A percentile compares a stretch with the other conserved stretches of the same genome.
Evolutionary conservation across 169 alveolate species (phyloP).

Genomic region (Eimeria sp.): DNA sequence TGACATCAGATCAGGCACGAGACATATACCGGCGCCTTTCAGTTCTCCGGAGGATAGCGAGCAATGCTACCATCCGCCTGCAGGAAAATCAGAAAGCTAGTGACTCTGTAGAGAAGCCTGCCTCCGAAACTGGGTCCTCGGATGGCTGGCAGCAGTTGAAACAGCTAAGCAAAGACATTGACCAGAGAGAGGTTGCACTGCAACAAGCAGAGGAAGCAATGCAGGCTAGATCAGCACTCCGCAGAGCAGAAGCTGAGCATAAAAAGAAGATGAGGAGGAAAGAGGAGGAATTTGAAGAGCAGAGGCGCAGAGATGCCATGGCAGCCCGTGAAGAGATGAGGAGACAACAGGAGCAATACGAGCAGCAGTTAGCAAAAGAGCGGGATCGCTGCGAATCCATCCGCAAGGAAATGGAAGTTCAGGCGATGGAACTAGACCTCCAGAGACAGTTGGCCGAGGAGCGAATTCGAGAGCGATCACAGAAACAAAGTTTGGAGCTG

Average conservation of each 20-base stretch:
- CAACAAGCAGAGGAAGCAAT: conserved; percentile 74
- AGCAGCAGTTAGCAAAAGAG: conserved; percentile 66
- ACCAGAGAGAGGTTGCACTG: conserved; percentile 44
- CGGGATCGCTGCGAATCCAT: conserved; percentile 60
- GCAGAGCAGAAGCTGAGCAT: conserved; percentile 38
- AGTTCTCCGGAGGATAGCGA: conserved; percentile 52
- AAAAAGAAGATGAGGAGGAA: conserved; percentile 39
- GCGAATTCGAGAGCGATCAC: conserved; percentile 13
- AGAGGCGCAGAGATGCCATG: conserved; percentile 30
- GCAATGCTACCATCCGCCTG: conserved; percentile 4
- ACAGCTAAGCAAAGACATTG: conserved; percentile 4
- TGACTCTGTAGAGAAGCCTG: background rate
- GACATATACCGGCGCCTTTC: conserved; percentile 49
- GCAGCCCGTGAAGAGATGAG: conserved; percentile 49
- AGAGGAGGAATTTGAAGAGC: conserved; percentile 73
- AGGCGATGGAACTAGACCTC: conserved; percentile 57
- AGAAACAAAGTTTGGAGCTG: conserved; percentile 25
- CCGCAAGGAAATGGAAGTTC: conserved; percentile 64
- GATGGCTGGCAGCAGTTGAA: conserved; percentile 7
- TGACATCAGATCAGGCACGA: conserved; percentile 55
- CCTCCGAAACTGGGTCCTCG: background rate
- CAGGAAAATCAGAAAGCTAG: background rate
- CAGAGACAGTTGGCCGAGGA: conserved; percentile 63
- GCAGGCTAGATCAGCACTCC: conserved; percentile 64
- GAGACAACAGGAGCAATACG: conserved; percentile 35